Percentiles rank a stretch among this genome's conserved stretches.
Evolutionary conservation across 75 land plant species (phyloP).

Genomic region (Sequoia sempervirens): DNA sequence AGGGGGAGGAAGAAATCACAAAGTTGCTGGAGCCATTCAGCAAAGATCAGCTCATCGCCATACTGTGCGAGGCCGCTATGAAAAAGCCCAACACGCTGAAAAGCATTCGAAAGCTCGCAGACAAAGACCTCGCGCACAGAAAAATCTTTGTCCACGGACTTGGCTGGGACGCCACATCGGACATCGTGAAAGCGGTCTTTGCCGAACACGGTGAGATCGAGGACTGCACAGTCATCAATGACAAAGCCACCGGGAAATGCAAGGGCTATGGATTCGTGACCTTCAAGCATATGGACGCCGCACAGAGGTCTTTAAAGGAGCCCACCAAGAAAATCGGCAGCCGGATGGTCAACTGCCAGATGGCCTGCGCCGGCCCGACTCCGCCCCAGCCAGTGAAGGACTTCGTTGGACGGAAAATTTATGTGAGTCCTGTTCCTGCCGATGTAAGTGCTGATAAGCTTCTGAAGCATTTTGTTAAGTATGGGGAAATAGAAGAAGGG

Average conservation of each 20-base stretch:
- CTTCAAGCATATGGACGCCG: conserved; percentile 40
- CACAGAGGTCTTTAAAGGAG: conserved; percentile 41
- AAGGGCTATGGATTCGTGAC: conserved; percentile 60
- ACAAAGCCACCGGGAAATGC: conserved; percentile 53
- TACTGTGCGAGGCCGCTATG: conserved; percentile 33
- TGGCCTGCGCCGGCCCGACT: conserved; percentile 50
- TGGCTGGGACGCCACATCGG: conserved; percentile 59
- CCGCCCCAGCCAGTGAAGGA: conserved; percentile 22
- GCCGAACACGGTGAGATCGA: conserved; percentile 50
- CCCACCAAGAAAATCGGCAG: conserved; percentile 60
- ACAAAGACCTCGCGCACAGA: conserved; percentile 47
- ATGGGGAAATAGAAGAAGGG: conserved; percentile 48
- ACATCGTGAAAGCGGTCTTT: conserved; percentile 25
- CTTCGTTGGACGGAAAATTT: conserved; percentile 33
- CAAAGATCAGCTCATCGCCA: conserved; percentile 39
- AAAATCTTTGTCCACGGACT: conserved; percentile 70
- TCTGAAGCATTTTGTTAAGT: conserved; percentile 25
- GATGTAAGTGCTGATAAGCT: conserved; percentile 18
- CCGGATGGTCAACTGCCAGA: conserved; percentile 48
- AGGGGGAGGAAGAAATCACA: conserved; percentile 16
- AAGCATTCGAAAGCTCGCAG: conserved; percentile 28
- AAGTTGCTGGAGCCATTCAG: conserved; percentile 45
- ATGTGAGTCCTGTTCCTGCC: conserved; percentile 8
- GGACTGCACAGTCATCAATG: conserved; percentile 45
- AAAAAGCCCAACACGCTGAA: conserved; percentile 20